Evolutionary conservation across 1,284 basidiomycete genomes (phyloP).

Genomic region (Ustilago vetiveriae): DNA sequence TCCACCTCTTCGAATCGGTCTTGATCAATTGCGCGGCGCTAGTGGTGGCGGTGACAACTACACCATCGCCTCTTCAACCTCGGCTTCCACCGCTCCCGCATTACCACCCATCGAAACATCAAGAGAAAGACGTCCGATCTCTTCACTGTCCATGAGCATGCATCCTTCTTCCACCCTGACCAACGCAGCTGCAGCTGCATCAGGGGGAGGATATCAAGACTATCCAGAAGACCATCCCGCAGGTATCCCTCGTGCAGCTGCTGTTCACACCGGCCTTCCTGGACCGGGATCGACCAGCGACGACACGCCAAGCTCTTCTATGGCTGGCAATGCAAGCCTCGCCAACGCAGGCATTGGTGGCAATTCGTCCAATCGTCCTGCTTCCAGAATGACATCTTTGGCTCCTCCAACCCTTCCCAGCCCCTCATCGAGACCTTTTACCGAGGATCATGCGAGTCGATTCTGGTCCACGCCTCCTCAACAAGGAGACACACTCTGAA

Average conservation of each 20-base stretch:
- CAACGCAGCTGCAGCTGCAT: background rate
- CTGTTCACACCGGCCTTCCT: background rate
- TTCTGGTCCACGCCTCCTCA: conserved; percentile 4
- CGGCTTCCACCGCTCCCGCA: background rate
- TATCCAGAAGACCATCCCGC: background rate
- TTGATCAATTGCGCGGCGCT: conserved; percentile 1
- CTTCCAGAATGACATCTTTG: background rate
- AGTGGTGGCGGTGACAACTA: conserved; percentile 4
- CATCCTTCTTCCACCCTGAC: background rate
- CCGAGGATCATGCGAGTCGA: conserved; percentile 6
- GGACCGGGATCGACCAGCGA: background rate
- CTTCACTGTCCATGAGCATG: background rate
- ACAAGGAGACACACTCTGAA: background rate
- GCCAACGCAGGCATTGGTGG: background rate
- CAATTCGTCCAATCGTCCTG: background rate
- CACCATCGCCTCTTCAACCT: background rate
- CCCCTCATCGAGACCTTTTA: background rate
- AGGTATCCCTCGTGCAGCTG: background rate
- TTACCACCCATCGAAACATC: background rate
- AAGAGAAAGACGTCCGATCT: background rate
- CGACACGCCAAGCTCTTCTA: too few species aligned
- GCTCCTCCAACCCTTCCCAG: background rate
- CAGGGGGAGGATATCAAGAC: background rate
- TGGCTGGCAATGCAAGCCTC: background rate
- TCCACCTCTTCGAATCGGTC: conserved; percentile 15